These are phyloP conservation scores for Albatrellus ellisii DNA, from an alignment of 768 basidiomycete species.

Conservation along the genomic window DNA sequence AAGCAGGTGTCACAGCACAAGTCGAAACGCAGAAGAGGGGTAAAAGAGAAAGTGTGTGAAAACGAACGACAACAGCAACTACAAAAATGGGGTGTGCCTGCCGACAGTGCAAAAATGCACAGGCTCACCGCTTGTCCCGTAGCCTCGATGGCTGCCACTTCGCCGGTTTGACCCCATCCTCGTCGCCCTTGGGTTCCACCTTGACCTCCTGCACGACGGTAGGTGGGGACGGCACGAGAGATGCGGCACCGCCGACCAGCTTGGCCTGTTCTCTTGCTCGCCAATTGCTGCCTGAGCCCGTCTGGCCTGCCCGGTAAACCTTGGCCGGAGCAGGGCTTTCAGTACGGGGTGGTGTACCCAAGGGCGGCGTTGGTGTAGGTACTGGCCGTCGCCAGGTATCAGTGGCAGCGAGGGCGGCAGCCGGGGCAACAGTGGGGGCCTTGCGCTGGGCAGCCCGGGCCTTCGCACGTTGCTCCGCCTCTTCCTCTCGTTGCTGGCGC, in stretches of 20 bases:
- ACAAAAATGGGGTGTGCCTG: too few relatives aligned
- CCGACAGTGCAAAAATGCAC: conserved; percentile 1
- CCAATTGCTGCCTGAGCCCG: conserved; percentile 38
- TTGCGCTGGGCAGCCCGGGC: conserved; percentile 22
- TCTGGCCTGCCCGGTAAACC: conserved; percentile 6
- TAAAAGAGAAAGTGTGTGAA: too few relatives aligned
- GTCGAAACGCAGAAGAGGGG: too few relatives aligned
- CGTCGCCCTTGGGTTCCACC: conserved; percentile 32
- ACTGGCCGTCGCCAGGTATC: conserved; percentile 16
- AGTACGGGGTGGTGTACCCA: conserved; percentile 29
- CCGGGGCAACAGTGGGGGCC: conserved; percentile 17
- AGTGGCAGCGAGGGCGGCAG: conserved; percentile 18
- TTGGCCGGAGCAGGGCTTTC: conserved; percentile 37
- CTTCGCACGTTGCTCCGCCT: conserved; percentile 28
- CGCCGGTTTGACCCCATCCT: conserved; percentile 67
- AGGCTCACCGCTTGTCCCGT: conserved; percentile 8
- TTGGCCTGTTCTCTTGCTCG: conserved; percentile 41
- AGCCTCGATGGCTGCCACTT: conserved; percentile 19
- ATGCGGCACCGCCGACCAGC: conserved; percentile 22
- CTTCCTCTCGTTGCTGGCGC: conserved; percentile 51
- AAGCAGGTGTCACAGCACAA: too few relatives aligned
- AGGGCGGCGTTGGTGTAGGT: conserved; percentile 14
- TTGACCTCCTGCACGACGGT: conserved; percentile 21
- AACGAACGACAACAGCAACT: too few relatives aligned
- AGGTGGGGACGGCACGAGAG: conserved; percentile 26